Evolutionary conservation across 441 rosid genomes (phyloP), one percentile per base, ranked within the genome.

Genomic region (Kokia cookei): DNA sequence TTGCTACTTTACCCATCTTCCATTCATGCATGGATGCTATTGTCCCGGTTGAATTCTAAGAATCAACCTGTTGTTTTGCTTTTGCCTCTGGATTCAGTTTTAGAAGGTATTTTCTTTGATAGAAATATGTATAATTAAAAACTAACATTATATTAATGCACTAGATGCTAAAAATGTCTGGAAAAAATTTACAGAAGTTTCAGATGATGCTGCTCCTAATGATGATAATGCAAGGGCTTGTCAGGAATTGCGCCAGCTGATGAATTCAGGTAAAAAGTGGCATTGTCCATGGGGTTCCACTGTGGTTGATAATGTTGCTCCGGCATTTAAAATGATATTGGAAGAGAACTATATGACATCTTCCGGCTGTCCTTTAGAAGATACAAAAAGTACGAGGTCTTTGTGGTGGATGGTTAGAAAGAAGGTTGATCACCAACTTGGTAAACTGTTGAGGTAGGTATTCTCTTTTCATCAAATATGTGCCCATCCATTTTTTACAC

Each of bases 401-500:
- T 77, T 79, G 61, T 96, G 98, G 99, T 94, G 99, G 98, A 76
- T 65, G 80, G 77, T 82, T 75, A 92, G 98, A 82, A 91, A 83
- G 86, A 89, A 86, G 75, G 86, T 96, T 75, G 98, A 96, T 86
- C 81, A 82, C 32, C 88, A 78, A 74, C 95, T 96, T 74, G 86
- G 86, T 79, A 80, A 81, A 64, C 75, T 96, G 69, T 80, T 96
- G 48, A 89, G 96, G 99, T 93, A 84, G 65, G 69, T 22, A 9
- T 61, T 81, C 19, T 53, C 50, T 75, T 32, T 43, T 22, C 32
- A 42, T 60, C 13, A 11, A 5, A 24, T 50, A 51, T 57, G 15
- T 43, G 22, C 64, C n/a, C 7, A 35, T 66, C 22, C 50, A 73
- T 68, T 57, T 55, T 27, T 75, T 15, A 9, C 15, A 1, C n/a